Evolutionary conservation across 2,329 filamentous ascomycete species (phyloP), one percentile per base, ranked within the genome.

Genomic region (Fusarium sp.): DNA sequence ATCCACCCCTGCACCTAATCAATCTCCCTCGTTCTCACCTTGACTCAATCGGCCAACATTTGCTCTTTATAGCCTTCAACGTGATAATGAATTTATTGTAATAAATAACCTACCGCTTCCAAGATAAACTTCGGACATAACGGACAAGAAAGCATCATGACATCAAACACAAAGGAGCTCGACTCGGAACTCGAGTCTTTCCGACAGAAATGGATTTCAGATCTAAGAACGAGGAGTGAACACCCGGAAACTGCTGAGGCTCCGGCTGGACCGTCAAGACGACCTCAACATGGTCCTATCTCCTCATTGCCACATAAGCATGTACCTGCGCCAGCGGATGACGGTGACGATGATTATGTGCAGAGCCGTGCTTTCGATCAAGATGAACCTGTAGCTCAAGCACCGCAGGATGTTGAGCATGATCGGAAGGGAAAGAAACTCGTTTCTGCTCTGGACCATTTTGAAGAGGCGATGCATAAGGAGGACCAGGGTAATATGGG

Each of bases 381-480:
- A 8, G 45, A 66, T 38, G 77, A 78, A 18, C 66, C 70, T 12
- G 28, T 58, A 38, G 36, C 32, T 1, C 72, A 45, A 6, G 28
- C 26, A n/a, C 9, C 51, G 6, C 70, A 70, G 35, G 71, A 75
- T 9, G 36, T 50, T 2, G 59, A 64, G 22, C 71, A 71, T 66
- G 70, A 65, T 20, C 51, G 61, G 2, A 54, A 70, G 24, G 66
- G 65, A 17, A 81, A 75, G 63, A 82, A 92, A 75, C 93, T 93
- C 9, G 85, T 86, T 28, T 93, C 95, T 17, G 96, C 96, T 2
- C 84, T 99, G 22, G 96, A 98, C 77, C 94, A 98, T 81, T 98
- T 96, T 78, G 96, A 98, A 81, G 90, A 90, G 80, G 96, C 96
- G 8, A 95, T 98, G 63, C 93, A 97, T 83, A 95, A 92, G 82